Percentiles rank a stretch among this genome's conserved stretches.
Conservation (phyloP, 805 yeast genomes). For the Lipomyces lipofer region DNA sequence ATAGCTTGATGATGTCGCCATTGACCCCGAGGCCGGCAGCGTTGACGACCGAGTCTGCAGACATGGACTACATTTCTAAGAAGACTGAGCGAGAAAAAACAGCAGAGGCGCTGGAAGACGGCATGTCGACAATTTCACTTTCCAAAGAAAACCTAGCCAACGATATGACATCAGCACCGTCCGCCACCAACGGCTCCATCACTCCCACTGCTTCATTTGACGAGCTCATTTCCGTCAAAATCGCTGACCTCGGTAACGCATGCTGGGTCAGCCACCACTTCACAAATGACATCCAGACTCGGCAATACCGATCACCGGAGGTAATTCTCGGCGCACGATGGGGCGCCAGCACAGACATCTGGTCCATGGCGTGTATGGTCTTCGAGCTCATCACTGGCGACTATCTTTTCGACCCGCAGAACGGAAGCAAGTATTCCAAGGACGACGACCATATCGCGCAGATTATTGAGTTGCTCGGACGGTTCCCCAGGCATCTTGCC, state of each 20-base stretch:
- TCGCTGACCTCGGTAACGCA: slow-evolving; percentile 93
- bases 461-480: slow-evolving; percentile 78
- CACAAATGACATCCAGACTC: slow-evolving; percentile 85
- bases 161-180: no score
- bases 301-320: slow-evolving; percentile 93
- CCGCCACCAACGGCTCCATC: slow-evolving; percentile 22
- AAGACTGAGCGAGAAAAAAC: slow-evolving; percentile 4
- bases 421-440: slow-evolving; percentile 60
- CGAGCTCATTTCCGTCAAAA: slow-evolving; percentile 72
- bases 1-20: slow-evolving; percentile 37
- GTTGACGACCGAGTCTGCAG: not conserved
- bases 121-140: slow-evolving; percentile 26
- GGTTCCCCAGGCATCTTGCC: slow-evolving; percentile 59
- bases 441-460: slow-evolving; percentile 98
- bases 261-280: slow-evolving; percentile 80
- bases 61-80: not conserved
- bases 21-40: slow-evolving; percentile 26
- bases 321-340: slow-evolving; percentile 75
- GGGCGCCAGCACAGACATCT: slow-evolving; percentile 94
- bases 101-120: slow-evolving; percentile 20
- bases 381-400: slow-evolving; percentile 95
- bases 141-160: slow-evolving; percentile 4
- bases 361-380: slow-evolving; percentile 92
- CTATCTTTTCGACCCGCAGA: slow-evolving; percentile 84
- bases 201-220: slow-evolving; percentile 19